Base-by-base conservation (phyloP, 2,329 filamentous ascomycete genomes). In the Colletotrichum brevisporum region DNA sequence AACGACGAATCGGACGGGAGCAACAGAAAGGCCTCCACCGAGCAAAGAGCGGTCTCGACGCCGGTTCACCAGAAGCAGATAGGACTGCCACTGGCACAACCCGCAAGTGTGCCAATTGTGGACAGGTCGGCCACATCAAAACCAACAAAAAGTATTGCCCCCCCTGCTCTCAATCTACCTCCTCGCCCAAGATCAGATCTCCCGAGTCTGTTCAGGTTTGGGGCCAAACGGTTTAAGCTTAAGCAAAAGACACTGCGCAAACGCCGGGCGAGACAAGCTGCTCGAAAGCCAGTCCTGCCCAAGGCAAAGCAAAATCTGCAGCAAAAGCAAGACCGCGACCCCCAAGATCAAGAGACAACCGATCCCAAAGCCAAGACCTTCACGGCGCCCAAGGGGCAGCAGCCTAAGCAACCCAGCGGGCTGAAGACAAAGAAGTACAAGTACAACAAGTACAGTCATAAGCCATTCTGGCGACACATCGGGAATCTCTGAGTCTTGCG, bases 41-140 rank as follows among this genome's bases (percentile, higher is more conserved):
- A 24, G 71, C 74, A 62, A 75, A 77, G 56, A 70, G 69, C 57
- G 71, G 63, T 13, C 58, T 58, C 58, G 85, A 84, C 58, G 83
- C 84, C 43, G 83, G 79, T 55, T 89, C 87, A 36, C 87, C 87
- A 26, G 86, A 86, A 68, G 75, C 78, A 57, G 87, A 86, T 76
- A 88, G 89, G 75, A 83, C 84, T 70, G 77, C 78, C 69, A 87
- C 83, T 55, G 90, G 91, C 70, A 97, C 94, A 65, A 92, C 92
- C 41, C 89, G 97, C 75, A 98, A 98, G 84, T 99, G 96, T 83
- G 96, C 96, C 73, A 98, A 98, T 81, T 99, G 96, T 82, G 96
- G 96, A 58, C 93, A 96, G 80, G 92, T 97, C 63, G 96, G 96
- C 39, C 96, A 99, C 78, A 99, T 99, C 85, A 98, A 98, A 83